These are phyloP conservation scores for Hagleromyces aurorensis DNA, from an alignment of 805 yeast genomes.

Conservation along the genomic window DNA sequence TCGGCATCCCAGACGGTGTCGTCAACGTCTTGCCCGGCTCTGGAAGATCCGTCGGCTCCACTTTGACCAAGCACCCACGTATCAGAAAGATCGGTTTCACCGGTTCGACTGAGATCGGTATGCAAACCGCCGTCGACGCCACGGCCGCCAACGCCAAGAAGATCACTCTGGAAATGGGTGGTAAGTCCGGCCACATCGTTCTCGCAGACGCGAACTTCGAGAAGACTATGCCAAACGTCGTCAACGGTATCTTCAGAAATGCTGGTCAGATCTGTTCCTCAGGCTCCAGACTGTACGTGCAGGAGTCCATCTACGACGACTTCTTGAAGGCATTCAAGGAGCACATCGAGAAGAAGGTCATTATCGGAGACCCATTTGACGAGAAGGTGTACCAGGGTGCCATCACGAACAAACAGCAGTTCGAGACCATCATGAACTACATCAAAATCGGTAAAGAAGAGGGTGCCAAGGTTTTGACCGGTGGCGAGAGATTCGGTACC, in stretches of 20 bases:
- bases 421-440: conserved; percentile 58
- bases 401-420: conserved; percentile 63
- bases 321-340: conserved; percentile 49
- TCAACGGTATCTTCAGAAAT: conserved; percentile 66
- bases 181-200: conserved; percentile 72
- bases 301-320: conserved; percentile 61
- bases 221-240: conserved; percentile 42
- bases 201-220: conserved; percentile 60
- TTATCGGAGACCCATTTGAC: conserved; percentile 72
- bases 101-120: conserved; percentile 74
- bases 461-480: conserved; percentile 60
- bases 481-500: conserved; percentile 57
- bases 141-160: conserved; percentile 69
- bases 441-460: conserved; percentile 59
- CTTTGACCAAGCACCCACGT: conserved; percentile 58
- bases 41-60: conserved; percentile 66
- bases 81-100: conserved; percentile 74
- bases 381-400: conserved; percentile 67
- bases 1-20: conserved; percentile 71
- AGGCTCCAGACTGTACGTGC: conserved; percentile 72
- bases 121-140: conserved; percentile 59
- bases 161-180: conserved; percentile 76
- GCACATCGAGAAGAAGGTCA: conserved; percentile 46
- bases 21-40: conserved; percentile 68
- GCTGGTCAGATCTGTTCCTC: conserved; percentile 82